Conservation (phyloP, 768 basidiomycete species). For the Agrocybe praecox region DNA sequence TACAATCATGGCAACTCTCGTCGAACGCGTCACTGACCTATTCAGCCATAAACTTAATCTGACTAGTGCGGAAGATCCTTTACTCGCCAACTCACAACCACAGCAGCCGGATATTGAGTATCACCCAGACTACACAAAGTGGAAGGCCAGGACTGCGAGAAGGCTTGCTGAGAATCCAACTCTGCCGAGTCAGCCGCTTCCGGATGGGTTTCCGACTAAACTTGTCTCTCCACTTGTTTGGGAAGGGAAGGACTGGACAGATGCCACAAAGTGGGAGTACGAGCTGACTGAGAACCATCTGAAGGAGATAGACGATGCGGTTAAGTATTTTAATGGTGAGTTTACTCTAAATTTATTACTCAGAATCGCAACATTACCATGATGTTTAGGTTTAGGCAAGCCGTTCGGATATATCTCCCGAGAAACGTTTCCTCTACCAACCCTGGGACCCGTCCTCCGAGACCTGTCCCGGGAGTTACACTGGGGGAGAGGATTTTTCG, state of each 20-base stretch:
- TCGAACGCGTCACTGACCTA: conserved; percentile 10
- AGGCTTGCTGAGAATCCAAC: conserved; percentile 36
- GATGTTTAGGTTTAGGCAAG: conserved; percentile 23
- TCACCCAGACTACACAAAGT: conserved; percentile 39
- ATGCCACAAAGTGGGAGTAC: conserved; percentile 42
- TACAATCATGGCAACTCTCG: conserved; percentile 14
- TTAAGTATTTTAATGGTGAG: conserved; percentile 35
- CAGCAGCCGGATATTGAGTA: conserved; percentile 43
- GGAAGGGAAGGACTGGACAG: conserved; percentile 43
- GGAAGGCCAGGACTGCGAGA: conserved; percentile 37
- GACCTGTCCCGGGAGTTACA: conserved; percentile 40
- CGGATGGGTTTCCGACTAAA: conserved; percentile 37
- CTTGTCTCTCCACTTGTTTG: conserved; percentile 42
- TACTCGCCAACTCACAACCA: too few species aligned
- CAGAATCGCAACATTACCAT: not conserved
- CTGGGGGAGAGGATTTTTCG: conserved; percentile 48
- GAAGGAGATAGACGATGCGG: conserved; percentile 38
- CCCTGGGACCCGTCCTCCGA: conserved; percentile 33
- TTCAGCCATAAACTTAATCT: conserved; percentile 7
- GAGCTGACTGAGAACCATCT: conserved; percentile 31
- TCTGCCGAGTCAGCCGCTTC: conserved; percentile 29
- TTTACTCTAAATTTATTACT: too few species aligned
- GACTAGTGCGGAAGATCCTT: not conserved
- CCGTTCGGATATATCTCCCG: conserved; percentile 30
- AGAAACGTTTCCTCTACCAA: conserved; percentile 46